These are phyloP conservation scores for Penicillium sp. DNA, from an alignment of 2,329 filamentous ascomycete species.

Conservation along the genomic window DNA sequence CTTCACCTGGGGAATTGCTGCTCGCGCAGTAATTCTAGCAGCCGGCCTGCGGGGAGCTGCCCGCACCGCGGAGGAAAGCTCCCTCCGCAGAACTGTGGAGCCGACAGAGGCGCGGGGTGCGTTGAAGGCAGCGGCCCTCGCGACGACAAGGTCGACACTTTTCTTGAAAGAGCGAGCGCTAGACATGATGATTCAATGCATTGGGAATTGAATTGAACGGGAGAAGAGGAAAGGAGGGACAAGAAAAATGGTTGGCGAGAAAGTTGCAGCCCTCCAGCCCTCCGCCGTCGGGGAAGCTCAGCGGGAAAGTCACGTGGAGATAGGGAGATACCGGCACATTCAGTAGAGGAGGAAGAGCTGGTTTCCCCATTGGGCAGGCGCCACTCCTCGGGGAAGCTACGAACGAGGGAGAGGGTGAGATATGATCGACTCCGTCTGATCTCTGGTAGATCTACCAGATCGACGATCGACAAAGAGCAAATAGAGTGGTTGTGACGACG, in stretches of 20 bases:
- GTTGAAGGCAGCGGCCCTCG: slow-evolving; percentile 27
- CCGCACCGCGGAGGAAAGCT: slow-evolving; percentile 32
- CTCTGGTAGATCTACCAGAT: not conserved
- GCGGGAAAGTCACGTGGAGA: slow-evolving; percentile 44
- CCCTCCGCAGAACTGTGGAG: slow-evolving; percentile 31
- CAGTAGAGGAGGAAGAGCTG: slow-evolving; percentile 2
- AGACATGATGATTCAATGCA: slow-evolving; percentile 29
- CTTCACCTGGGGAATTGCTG: slow-evolving; percentile 14
- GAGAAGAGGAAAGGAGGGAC: slow-evolving; percentile 14
- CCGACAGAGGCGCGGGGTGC: slow-evolving; percentile 34
- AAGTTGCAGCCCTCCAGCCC: slow-evolving; percentile 7
- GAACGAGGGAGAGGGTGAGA: not conserved
- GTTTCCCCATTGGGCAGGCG: slow-evolving; percentile 14
- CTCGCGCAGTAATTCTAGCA: slow-evolving; percentile 15
- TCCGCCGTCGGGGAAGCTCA: slow-evolving; percentile 23
- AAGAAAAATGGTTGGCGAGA: slow-evolving; percentile 15
- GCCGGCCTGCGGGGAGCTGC: slow-evolving; percentile 22
- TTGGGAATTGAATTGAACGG: slow-evolving; percentile 18
- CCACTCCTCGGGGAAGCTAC: slow-evolving; percentile 4
- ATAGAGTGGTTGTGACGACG: not conserved
- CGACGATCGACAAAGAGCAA: not conserved
- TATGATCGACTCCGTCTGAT: not conserved
- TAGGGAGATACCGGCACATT: slow-evolving; percentile 26
- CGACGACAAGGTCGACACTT: slow-evolving; percentile 33
- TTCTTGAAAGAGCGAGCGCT: slow-evolving; percentile 32